Base-by-base conservation (phyloP, 352 stramenopile genomes). In the Albugo laibachii region DNA sequence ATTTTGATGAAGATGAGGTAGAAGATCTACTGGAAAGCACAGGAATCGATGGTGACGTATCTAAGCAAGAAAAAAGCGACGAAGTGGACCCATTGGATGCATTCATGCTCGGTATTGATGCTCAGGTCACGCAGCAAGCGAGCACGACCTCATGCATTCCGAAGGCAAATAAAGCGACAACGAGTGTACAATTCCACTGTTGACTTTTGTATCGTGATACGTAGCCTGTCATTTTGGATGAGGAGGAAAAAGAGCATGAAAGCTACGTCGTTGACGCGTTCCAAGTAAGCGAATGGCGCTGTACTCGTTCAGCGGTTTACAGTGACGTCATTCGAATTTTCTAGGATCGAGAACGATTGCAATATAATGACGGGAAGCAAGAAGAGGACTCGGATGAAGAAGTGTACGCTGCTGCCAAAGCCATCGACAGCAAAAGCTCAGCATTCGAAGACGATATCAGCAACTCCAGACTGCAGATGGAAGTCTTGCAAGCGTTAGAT, bases 41-140 rank as follows among this genome's bases (percentile, higher is more conserved):
- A 31, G 24, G 8, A 31, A n/a, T n/a, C n/a, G n/a, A n/a, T n/a
- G n/a, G n/a, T 41, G 16, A 43, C 16, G 3, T 8, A 8, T 19
- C 3, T 43, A 31, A 31, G 8, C 3, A 31, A 10, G 38, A 43
- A 43, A 19, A 43, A 4, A 41, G 11, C 5, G 44, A 49, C 11
- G 75, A 91, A 35, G 68, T 88, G 47, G 78, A 91, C 52, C 78
- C 78, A 20, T 55, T 91, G 36, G 78, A 91, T 47, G 78, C 78
- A 2, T 91, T 88, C 48, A 91, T 91, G 78, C 54, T 63, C 11
- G 75, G 63, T n/a, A 88, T 91, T 27, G 66, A 79, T 37, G 65
- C 57, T 36, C 72, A 91, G 56, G 78, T 88, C n/a, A 59, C 52
- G 15, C 53, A 68, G 52, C 50, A 87, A 41, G 57, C 57, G 16